Percentiles rank a stretch among this genome's conserved stretches.
phyloP scores from a whole-genome alignment of 345 rosid genomes.

The Gossypium longicalyx region DNA sequence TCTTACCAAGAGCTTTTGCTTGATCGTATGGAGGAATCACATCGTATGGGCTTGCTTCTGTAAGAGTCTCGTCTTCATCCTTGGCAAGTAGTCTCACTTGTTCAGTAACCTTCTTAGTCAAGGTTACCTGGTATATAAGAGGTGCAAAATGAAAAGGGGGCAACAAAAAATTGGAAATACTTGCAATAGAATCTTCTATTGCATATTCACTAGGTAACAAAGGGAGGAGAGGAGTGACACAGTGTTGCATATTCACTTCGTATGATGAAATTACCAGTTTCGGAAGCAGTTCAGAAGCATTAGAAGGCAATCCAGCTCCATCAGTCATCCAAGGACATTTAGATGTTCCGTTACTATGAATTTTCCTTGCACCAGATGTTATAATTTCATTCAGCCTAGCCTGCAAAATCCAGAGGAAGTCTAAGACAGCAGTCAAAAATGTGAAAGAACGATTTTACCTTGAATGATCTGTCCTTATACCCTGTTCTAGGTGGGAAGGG shows the following conservation, averaged over 20 bases:
- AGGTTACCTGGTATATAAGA: conserved; percentile 43
- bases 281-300: conserved; percentile 72
- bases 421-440: not conserved
- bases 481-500: not conserved
- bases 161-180: not conserved
- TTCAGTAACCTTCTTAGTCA: conserved; percentile 91
- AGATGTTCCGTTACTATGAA: conserved; percentile 40
- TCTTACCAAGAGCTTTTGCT: conserved; percentile 99
- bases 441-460: not conserved
- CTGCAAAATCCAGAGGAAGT: conserved; percentile 32
- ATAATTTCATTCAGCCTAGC: conserved; percentile 88
- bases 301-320: conserved; percentile 90
- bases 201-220: not conserved
- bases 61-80: conserved; percentile 79
- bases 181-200: not conserved
- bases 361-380: conserved; percentile 49
- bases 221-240: not conserved
- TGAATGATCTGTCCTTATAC: not conserved
- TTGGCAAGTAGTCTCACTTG: conserved; percentile 86
- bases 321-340: conserved; percentile 94
- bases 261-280: conserved; percentile 44
- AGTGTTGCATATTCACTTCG: not conserved
- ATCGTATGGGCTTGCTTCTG: conserved; percentile 59
- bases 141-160: conserved; percentile 11
- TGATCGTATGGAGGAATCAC: conserved; percentile 87